Conservation (phyloP, 2,329 filamentous ascomycete genomes). For the Thermochaetoides dissita region DNA sequence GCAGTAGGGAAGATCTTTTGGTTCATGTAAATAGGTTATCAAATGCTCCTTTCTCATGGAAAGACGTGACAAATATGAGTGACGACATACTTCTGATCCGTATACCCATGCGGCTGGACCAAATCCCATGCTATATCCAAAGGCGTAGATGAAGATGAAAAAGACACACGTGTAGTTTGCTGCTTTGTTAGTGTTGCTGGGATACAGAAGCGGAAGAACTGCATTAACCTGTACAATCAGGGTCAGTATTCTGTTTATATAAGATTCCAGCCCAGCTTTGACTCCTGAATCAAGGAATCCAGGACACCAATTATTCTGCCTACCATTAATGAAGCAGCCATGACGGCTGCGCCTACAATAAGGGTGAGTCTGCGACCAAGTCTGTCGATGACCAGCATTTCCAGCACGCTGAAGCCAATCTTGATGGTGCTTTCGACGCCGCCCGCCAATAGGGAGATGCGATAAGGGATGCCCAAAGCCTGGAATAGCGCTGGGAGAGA, state of each 20-base stretch:
- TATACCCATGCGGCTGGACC: conserved; percentile 46
- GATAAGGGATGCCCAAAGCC: conserved; percentile 33
- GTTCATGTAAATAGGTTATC: too few species aligned
- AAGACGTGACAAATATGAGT: too few species aligned
- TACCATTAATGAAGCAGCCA: conserved; percentile 40
- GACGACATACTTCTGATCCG: conserved; percentile 34
- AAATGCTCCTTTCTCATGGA: too few species aligned
- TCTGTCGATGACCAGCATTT: conserved; percentile 42
- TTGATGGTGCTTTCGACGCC: conserved; percentile 44
- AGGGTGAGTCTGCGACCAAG: conserved; percentile 36
- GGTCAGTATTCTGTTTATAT: neutral
- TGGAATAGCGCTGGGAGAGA: conserved; percentile 41
- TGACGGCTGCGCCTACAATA: conserved; percentile 33
- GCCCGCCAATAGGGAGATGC: conserved; percentile 36
- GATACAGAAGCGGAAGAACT: conserved; percentile 35
- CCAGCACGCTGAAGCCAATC: conserved; percentile 40
- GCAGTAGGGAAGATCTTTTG: conserved; percentile 41
- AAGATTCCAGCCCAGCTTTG: neutral
- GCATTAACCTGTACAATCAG: conserved; percentile 33
- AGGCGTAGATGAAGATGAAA: conserved; percentile 44
- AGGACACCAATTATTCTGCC: conserved; percentile 9
- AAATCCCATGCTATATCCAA: conserved; percentile 44
- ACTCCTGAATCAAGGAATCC: neutral
- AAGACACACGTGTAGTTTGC: conserved; percentile 38
- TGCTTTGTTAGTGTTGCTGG: conserved; percentile 30